Conservation (phyloP, 805 yeast species). For the Monosporozyma aerobia region DNA sequence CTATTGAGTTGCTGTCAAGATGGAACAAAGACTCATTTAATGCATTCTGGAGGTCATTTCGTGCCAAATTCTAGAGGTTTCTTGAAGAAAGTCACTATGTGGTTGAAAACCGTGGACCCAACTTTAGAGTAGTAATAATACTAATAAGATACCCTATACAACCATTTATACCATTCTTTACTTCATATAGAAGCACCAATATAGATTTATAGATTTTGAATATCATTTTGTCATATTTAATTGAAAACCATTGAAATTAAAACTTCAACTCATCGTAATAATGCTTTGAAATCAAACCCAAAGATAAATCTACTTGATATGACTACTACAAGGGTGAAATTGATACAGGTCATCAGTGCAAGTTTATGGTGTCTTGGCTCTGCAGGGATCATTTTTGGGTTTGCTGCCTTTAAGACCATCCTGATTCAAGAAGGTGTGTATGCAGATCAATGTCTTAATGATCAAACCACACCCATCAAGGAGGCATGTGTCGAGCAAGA, state of each 20-base stretch:
- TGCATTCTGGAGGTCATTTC: constrained; percentile 94
- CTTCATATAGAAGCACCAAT: too few species aligned
- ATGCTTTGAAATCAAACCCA: background rate
- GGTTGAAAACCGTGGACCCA: constrained; percentile 20
- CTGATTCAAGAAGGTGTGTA: constrained; percentile 72
- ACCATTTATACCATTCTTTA: too few species aligned
- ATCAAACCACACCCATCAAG: background rate
- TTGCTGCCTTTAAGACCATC: constrained; percentile 87
- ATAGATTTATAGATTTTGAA: background rate
- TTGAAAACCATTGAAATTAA: background rate
- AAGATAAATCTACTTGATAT: background rate
- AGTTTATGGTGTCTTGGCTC: constrained; percentile 80
- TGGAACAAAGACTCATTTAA: constrained; percentile 39
- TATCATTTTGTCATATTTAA: background rate
- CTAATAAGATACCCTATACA: background rate
- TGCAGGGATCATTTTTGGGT: constrained; percentile 92
- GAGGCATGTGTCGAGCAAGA: constrained; percentile 67
- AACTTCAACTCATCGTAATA: background rate
- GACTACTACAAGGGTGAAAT: background rate
- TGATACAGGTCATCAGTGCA: constrained; percentile 59
- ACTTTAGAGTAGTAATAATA: background rate
- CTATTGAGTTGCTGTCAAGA: constrained; percentile 45
- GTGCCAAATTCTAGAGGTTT: constrained; percentile 72
- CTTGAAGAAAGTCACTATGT: constrained; percentile 27
- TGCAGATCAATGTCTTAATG: constrained; percentile 46